Base-by-base conservation (phyloP, 1,284 basidiomycete species). In the Somion occarium region DNA sequence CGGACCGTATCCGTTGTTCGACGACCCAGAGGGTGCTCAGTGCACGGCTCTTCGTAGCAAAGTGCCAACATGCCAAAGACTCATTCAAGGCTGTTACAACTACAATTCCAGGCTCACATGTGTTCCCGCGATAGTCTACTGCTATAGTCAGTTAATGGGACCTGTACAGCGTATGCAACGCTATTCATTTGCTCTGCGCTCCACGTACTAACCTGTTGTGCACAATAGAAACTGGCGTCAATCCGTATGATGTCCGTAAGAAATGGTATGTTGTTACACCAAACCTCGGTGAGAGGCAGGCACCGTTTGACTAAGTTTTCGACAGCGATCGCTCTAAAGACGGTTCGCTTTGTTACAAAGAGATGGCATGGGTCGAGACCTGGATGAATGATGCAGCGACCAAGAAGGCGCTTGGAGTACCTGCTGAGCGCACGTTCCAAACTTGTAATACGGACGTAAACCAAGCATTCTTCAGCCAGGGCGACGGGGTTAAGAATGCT, bases 181-280 rank as follows among this genome's bases (percentile, higher is more conserved):
- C n/a, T n/a, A n/a, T n/a, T n/a, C n/a, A n/a, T n/a, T n/a, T n/a
- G n/a, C n/a, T n/a, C n/a, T n/a, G n/a, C n/a, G n/a, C n/a, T n/a
- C n/a, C n/a, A n/a, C n/a, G n/a, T n/a, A n/a, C 18, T 22, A 47
- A 34, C 30, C 13, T 47, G n/a, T n/a, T 47, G 5, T 18, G n/a
- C n/a, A n/a, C n/a, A n/a, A n/a, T 52, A 85, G 83, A 82, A 66
- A 75, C 79, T 61, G 84, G 82, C 5, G 64, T 76, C 38, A 88
- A 88, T 68, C 80, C 87, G 26, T 96, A 96, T 66, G 95, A 98
- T 61, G 88, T 94, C 9, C 83, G 94, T 52, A 76, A 70, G 56
- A 75, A 75, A 55, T 98, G 94, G 56, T 57, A 44, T 19, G 53
- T 42, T 7, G 49, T 45, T 15, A 30, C 5, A n/a, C n/a, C n/a